Evolutionary conservation across 2,329 filamentous ascomycete genomes (phyloP).

Genomic region (Pseudopyricularia javanii): DNA sequence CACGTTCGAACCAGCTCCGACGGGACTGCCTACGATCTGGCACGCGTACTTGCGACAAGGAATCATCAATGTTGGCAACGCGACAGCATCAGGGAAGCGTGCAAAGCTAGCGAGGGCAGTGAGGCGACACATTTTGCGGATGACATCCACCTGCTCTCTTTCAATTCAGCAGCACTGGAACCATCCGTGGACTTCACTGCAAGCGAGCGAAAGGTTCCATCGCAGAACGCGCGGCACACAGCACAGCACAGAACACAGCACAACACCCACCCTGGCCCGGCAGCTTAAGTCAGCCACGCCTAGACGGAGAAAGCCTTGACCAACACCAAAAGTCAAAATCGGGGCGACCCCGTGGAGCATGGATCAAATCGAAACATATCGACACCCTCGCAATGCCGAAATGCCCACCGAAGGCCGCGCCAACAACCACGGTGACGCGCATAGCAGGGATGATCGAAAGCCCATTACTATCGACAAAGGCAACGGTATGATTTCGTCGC

Average conservation of each 20-base stretch:
- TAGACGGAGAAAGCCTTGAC: not conserved
- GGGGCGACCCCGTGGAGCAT: constrained; percentile 4
- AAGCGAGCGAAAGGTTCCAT: no score
- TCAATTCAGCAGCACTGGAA: no score
- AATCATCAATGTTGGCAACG: constrained; percentile 5
- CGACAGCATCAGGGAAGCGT: not conserved
- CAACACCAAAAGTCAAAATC: constrained; percentile 1
- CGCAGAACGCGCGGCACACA: not conserved
- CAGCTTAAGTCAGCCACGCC: not conserved
- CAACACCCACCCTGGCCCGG: not conserved
- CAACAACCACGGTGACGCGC: constrained; percentile 18
- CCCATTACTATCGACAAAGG: not conserved
- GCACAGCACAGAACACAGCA: not conserved
- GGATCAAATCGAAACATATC: not conserved
- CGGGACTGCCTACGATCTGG: no score
- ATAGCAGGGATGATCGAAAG: constrained; percentile 15
- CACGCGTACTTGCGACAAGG: constrained; percentile 8
- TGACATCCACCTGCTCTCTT: no score
- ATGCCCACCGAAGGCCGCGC: constrained; percentile 27
- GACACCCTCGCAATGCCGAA: constrained; percentile 21
- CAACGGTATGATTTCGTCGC: constrained; percentile 20
- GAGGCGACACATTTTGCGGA: not conserved
- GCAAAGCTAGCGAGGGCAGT: not conserved
- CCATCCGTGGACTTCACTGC: no score
- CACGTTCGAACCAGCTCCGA: no score